These are phyloP conservation scores for Emydomyces testavorans DNA, from an alignment of 2,329 filamentous ascomycete species.

Conservation along the genomic window DNA sequence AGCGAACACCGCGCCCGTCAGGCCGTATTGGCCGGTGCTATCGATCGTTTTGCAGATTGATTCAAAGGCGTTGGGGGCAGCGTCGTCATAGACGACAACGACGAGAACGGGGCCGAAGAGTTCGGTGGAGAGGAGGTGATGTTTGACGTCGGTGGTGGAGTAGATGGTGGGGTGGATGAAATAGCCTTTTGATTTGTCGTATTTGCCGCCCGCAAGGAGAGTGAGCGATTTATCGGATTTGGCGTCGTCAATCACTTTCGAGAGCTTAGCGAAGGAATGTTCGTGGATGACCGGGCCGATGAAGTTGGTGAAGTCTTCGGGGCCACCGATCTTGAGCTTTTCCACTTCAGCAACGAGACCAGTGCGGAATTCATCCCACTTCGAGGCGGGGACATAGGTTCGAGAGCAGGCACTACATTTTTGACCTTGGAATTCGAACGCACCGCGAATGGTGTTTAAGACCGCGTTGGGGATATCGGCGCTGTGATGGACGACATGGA, in stretches of 20 bases:
- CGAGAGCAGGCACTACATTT: constrained; percentile 82
- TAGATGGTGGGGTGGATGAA: constrained; percentile 79
- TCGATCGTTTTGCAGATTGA: constrained; percentile 44
- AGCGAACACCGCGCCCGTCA: constrained; percentile 36
- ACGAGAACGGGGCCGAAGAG: constrained; percentile 71
- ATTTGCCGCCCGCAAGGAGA: constrained; percentile 62
- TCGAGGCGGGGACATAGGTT: constrained; percentile 62
- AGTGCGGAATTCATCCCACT: constrained; percentile 61
- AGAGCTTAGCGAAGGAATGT: constrained; percentile 68
- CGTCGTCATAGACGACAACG: constrained; percentile 67
- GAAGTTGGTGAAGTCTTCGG: constrained; percentile 64
- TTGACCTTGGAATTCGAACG: constrained; percentile 84
- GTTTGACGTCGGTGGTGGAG: constrained; percentile 58
- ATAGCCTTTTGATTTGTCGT: constrained; percentile 68
- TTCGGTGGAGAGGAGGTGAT: constrained; percentile 64
- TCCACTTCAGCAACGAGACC: constrained; percentile 56
- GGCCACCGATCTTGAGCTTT: constrained; percentile 58
- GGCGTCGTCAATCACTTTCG: constrained; percentile 64
- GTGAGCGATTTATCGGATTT: constrained; percentile 64
- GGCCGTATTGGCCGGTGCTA: constrained; percentile 31
- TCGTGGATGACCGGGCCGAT: constrained; percentile 79
- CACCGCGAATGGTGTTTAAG: constrained; percentile 70
- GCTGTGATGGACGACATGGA: constrained; percentile 67
- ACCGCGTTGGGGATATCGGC: constrained; percentile 70
- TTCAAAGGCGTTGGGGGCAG: constrained; percentile 50